These are phyloP conservation scores for Beauveria caledonica DNA, from an alignment of 2,329 filamentous ascomycete species.

Conservation along the genomic window DNA sequence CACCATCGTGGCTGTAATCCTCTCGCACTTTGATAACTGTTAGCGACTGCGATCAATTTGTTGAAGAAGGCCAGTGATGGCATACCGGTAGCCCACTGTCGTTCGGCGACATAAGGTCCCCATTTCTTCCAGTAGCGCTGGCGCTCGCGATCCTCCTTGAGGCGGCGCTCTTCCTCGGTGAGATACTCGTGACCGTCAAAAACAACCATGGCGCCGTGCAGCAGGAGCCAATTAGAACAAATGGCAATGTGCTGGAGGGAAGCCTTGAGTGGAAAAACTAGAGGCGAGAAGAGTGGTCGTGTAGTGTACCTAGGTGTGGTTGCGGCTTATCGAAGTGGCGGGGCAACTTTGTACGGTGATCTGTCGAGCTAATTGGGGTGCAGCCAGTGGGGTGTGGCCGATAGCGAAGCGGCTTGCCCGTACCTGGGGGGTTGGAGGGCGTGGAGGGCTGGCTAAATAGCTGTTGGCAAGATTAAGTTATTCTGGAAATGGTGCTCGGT, in stretches of 20 bases:
- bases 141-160: slow-evolving; percentile 76
- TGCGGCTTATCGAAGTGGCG: slow-evolving; percentile 11
- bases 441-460: not conserved
- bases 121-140: slow-evolving; percentile 97
- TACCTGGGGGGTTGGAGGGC: not conserved
- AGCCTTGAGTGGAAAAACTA: not conserved
- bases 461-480: not conserved
- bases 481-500: not conserved
- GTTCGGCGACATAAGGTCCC: slow-evolving; percentile 88
- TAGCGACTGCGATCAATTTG: slow-evolving; percentile 10
- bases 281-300: not conserved
- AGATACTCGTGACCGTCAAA: slow-evolving; percentile 82
- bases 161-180: slow-evolving; percentile 81
- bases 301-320: not conserved
- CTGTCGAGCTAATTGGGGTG: not conserved
- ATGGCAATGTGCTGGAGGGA: not conserved
- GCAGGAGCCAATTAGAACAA: not conserved
- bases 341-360: slow-evolving; percentile 8
- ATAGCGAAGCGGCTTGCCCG: not conserved
- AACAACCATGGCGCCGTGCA: slow-evolving; percentile 62
- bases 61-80: slow-evolving; percentile 3
- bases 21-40: slow-evolving; percentile 56
- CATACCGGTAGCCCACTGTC: slow-evolving; percentile 88
- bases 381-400: not conserved
- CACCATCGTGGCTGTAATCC: slow-evolving; percentile 83